Evolutionary conservation across 495 filamentous ascomycete genomes (phyloP).

Genomic region (Aspergillus hancockii): DNA sequence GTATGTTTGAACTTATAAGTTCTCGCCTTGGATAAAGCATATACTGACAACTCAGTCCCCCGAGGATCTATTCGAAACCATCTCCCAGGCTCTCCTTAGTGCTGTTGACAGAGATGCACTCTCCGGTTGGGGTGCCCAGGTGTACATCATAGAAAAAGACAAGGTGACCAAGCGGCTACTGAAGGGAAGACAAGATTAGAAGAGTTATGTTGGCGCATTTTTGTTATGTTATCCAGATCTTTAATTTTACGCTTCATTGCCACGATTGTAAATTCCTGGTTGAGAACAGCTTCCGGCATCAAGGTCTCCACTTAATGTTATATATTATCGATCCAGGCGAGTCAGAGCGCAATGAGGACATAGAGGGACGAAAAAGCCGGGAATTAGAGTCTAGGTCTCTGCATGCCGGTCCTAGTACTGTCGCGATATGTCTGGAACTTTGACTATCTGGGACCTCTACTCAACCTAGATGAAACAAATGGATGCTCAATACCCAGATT

Average conservation of each 20-base stretch:
- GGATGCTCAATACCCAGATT: slow-evolving; percentile 43
- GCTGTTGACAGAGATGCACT: slow-evolving; percentile 95
- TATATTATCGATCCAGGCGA: slow-evolving; percentile 16
- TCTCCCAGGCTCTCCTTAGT: slow-evolving; percentile 94
- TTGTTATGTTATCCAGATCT: slow-evolving; percentile 17
- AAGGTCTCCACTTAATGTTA: slow-evolving; percentile 34
- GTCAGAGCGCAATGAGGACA: slow-evolving; percentile 4
- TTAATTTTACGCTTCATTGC: slow-evolving; percentile 14
- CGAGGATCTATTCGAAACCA: slow-evolving; percentile 96
- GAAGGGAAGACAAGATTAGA: slow-evolving; percentile 80
- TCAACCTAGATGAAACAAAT: slow-evolving; percentile 45
- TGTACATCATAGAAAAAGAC: slow-evolving; percentile 99
- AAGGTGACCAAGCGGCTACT: slow-evolving; percentile 98
- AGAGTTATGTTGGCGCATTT: slow-evolving; percentile 6
- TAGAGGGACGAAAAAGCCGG: background rate
- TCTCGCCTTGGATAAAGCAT: background rate
- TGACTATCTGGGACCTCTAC: background rate
- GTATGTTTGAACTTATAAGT: slow-evolving; percentile 48
- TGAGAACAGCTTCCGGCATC: slow-evolving; percentile 31
- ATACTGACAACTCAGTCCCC: slow-evolving; percentile 56
- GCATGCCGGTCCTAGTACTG: background rate
- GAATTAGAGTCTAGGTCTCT: slow-evolving; percentile 3
- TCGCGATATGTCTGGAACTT: background rate
- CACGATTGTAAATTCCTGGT: slow-evolving; percentile 20
- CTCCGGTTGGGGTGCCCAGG: slow-evolving; percentile 96